These are phyloP conservation scores for Dictyostelium firmibasis DNA, from an alignment of 78 protist species.

Conservation along the genomic window DNA sequence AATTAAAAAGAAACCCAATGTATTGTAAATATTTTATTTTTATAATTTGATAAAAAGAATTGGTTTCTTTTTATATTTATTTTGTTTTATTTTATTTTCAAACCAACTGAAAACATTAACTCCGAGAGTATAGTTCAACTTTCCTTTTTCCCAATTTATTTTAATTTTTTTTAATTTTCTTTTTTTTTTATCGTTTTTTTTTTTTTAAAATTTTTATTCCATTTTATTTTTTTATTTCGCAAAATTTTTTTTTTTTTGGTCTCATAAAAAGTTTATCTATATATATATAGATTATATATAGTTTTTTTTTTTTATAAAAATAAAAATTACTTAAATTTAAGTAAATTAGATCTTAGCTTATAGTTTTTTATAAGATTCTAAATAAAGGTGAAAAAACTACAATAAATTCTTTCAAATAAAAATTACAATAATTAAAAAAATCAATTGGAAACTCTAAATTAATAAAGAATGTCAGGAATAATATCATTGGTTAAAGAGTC, in stretches of 20 bases:
- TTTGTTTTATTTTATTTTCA: too few species aligned
- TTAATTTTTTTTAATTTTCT: too few species aligned
- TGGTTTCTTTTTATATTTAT: too few species aligned
- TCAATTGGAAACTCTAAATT: too few species aligned
- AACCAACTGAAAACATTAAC: too few species aligned
- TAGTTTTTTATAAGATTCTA: conserved; percentile 13
- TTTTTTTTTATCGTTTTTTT: too few species aligned
- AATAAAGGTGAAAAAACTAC: background rate
- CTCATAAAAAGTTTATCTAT: background rate
- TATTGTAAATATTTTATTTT: too few species aligned
- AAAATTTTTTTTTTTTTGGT: background rate
- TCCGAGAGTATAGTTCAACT: too few species aligned
- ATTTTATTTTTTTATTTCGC: background rate
- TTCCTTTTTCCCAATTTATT: too few species aligned
- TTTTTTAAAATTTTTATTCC: too few species aligned
- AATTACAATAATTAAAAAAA: background rate
- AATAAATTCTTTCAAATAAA: background rate
- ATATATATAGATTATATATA: background rate
- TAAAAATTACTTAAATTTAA: background rate
- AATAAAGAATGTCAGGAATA: background rate
- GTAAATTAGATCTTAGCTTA: conserved; percentile 10
- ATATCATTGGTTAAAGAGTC: background rate
- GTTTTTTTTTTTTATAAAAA: background rate
- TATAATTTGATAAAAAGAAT: too few species aligned
- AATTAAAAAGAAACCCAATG: too few species aligned